Evolutionary conservation across 768 basidiomycete species (phyloP).

Genomic region (Tylopilus subfusipes): DNA sequence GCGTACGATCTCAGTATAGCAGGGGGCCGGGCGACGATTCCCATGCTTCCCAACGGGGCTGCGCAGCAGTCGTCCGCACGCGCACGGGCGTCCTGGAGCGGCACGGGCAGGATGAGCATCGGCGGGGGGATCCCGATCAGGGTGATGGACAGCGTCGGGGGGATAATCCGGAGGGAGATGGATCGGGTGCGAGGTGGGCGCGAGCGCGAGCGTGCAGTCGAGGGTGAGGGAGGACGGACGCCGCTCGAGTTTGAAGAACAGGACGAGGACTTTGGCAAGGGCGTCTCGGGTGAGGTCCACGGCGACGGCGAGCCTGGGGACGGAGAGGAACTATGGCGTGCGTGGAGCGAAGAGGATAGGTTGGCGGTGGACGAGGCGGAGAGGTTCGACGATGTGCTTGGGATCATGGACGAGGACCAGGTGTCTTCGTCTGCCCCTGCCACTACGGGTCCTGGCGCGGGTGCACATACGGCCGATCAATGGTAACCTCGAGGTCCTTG

Average conservation of each 20-base stretch:
- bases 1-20: conserved; percentile 40
- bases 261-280: conserved; percentile 55
- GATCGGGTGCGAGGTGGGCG: conserved; percentile 12
- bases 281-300: not conserved
- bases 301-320: conserved; percentile 3
- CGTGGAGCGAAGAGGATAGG: conserved; percentile 29
- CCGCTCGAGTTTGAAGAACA: conserved; percentile 63
- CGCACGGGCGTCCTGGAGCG: conserved; percentile 10
- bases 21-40: conserved; percentile 45
- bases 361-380: conserved; percentile 32
- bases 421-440: conserved; percentile 12
- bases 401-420: conserved; percentile 34
- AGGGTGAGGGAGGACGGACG: conserved; percentile 20
- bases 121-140: conserved; percentile 45
- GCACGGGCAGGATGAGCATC: conserved; percentile 16
- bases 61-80: conserved; percentile 16
- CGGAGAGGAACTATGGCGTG: conserved; percentile 22
- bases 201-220: not conserved
- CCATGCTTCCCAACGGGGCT: conserved; percentile 78
- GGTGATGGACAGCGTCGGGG: conserved; percentile 58
- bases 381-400: conserved; percentile 32
- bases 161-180: conserved; percentile 54
- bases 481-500: not conserved
- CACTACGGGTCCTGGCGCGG: not conserved
- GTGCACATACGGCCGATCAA: not conserved